A percentile compares a stretch with the other conserved stretches of the same genome.
Conservation (phyloP, 768 basidiomycete genomes). For the Clathrus columnatus region DNA sequence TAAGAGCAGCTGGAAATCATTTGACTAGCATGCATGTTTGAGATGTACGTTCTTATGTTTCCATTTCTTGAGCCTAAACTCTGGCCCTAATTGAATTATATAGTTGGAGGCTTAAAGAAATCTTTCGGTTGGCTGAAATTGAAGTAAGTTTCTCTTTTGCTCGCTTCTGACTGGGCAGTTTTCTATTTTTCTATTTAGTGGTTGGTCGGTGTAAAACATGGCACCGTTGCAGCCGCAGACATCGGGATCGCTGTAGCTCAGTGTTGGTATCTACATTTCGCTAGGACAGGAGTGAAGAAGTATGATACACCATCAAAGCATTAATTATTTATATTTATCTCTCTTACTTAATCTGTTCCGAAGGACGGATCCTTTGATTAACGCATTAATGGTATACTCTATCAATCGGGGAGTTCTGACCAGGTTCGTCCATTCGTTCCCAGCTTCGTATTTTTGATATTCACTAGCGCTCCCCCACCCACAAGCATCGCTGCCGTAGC, state of each 20-base stretch:
- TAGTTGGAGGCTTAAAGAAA: constrained; percentile 34
- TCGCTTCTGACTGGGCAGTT: not conserved
- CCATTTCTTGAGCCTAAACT: not conserved
- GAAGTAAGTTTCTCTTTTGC: constrained; percentile 24
- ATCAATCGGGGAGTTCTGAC: constrained; percentile 37
- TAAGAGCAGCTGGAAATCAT: not conserved
- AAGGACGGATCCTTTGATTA: constrained; percentile 45
- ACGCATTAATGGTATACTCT: constrained; percentile 39
- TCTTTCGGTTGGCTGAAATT: constrained; percentile 28
- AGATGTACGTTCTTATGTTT: not conserved
- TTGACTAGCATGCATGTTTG: not conserved
- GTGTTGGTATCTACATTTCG: constrained; percentile 38
- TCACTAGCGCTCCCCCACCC: constrained; percentile 6
- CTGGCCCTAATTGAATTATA: not conserved
- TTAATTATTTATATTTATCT: not conserved
- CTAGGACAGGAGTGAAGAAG: constrained; percentile 45
- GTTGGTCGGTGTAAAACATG: constrained; percentile 46
- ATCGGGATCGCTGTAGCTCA: constrained; percentile 41
- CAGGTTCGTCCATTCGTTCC: constrained; percentile 23
- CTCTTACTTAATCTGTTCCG: not conserved
- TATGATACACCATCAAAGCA: constrained; percentile 20
- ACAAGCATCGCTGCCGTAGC: constrained; percentile 38
- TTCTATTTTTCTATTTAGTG: constrained; percentile 23
- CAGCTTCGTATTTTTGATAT: not conserved
- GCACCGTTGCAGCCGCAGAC: constrained; percentile 41